Percentiles rank a stretch among this genome's conserved stretches.
phyloP scores from a whole-genome alignment of 306 rosid genomes.

The Chamaecrista fasciculata region DNA sequence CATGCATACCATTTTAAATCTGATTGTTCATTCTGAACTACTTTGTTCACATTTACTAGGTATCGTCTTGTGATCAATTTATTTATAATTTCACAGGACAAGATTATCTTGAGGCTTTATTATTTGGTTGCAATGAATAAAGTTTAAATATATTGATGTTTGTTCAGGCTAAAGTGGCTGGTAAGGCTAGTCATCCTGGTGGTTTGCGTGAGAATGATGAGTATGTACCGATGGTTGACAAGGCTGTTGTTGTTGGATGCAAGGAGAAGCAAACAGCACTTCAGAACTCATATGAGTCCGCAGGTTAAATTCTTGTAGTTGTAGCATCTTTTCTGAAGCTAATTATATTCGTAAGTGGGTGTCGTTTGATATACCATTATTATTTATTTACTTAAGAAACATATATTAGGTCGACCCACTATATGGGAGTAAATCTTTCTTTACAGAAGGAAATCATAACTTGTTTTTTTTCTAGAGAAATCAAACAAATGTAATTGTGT shows the following conservation, averaged over 20 bases:
- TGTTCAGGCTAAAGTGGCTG: slow-evolving; percentile 42
- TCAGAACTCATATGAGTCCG: slow-evolving; percentile 22
- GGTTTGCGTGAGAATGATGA: slow-evolving; percentile 39
- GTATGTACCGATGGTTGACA: slow-evolving; percentile 56
- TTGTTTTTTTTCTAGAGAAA: slow-evolving; percentile 10
- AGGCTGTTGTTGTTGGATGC: slow-evolving; percentile 47
- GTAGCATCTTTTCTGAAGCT: neutral
- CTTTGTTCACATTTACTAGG: neutral
- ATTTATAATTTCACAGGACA: neutral
- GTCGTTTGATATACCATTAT: neutral
- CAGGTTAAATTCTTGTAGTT: slow-evolving; percentile 38
- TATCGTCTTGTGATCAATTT: neutral
- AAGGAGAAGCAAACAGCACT: slow-evolving; percentile 21
- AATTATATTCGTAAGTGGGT: neutral
- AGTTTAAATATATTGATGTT: slow-evolving; percentile 2
- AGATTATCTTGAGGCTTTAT: neutral
- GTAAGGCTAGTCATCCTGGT: slow-evolving; percentile 23
- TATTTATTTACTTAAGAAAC: neutral
- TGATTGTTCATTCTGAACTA: neutral
- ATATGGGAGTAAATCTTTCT: neutral
- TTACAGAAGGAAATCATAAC: neutral
- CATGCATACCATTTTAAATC: neutral
- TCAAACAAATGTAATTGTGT: neutral
- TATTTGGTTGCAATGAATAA: neutral
- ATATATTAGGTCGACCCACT: slow-evolving; percentile 1